A percentile compares a stretch with the other conserved stretches of the same genome.
Conservation (phyloP, 139 green algal genomes). For the Parachlorella kessleri region DNA sequence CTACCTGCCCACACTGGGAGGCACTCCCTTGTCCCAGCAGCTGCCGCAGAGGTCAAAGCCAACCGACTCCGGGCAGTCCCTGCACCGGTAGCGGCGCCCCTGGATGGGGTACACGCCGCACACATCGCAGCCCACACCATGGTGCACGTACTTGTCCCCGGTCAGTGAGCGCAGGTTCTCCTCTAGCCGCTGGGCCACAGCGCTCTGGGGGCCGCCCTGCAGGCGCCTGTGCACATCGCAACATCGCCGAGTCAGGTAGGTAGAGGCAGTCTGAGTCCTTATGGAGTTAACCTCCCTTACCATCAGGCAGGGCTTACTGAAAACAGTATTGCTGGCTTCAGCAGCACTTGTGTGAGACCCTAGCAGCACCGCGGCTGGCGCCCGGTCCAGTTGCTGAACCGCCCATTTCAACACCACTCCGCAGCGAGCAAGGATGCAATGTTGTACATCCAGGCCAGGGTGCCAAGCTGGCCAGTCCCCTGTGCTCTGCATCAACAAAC, state of each 20-base stretch:
- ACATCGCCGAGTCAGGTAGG: neutral
- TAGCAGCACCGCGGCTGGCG: too few species aligned
- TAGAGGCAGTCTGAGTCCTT: too few species aligned
- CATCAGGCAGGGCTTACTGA: too few species aligned
- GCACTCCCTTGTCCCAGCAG: conserved; percentile 33
- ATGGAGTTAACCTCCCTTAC: too few species aligned
- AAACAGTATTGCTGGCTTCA: too few species aligned
- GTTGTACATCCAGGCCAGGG: too few species aligned
- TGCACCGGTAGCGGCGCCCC: conserved; percentile 39
- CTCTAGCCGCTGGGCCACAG: conserved; percentile 1
- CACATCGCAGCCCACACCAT: conserved; percentile 41
- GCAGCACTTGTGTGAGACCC: too few species aligned
- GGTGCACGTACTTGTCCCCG: conserved; percentile 21
- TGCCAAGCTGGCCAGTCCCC: too few species aligned
- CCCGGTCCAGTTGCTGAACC: too few species aligned
- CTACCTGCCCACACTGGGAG: conserved; percentile 17
- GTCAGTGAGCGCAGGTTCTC: conserved; percentile 2
- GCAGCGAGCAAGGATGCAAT: too few species aligned
- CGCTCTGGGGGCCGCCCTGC: neutral
- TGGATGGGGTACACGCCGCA: conserved; percentile 50
- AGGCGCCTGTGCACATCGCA: neutral
- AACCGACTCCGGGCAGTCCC: conserved; percentile 37
- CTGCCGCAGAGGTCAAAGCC: conserved; percentile 55
- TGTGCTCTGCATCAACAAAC: too few species aligned
- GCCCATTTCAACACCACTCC: too few species aligned